Evolutionary conservation across 306 rosid genomes (phyloP).

Genomic region (Vigna reflexopilosa): DNA sequence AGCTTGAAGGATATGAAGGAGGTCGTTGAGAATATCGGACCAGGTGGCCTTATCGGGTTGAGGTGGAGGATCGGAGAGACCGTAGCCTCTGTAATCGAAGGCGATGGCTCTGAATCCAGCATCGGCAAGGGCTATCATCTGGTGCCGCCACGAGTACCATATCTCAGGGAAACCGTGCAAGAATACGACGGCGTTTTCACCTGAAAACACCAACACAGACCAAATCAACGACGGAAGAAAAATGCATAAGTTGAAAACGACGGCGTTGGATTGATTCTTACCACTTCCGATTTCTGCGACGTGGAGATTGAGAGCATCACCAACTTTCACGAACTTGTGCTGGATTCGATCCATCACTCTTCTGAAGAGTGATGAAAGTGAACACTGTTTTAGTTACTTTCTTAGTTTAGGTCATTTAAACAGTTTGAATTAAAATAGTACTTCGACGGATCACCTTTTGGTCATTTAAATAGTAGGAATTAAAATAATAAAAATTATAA

Average conservation of each 20-base stretch:
- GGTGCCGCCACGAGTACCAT: conserved; percentile 97
- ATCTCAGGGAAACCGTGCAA: conserved; percentile 89
- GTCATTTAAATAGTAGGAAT: no score
- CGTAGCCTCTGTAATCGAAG: conserved; percentile 75
- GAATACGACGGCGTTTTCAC: conserved; percentile 68
- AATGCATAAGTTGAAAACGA: not conserved
- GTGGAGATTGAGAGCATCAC: conserved; percentile 65
- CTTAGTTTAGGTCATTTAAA: no score
- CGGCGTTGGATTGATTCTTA: conserved; percentile 13
- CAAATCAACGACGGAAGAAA: not conserved
- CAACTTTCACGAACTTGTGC: conserved; percentile 63
- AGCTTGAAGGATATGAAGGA: conserved; percentile 64
- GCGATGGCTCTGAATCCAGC: conserved; percentile 81
- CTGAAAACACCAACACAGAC: conserved; percentile 38
- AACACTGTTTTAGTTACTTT: no score
- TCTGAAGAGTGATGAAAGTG: no score
- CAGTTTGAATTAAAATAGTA: no score
- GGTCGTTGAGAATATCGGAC: conserved; percentile 54
- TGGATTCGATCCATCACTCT: conserved; percentile 54
- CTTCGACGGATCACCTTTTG: no score
- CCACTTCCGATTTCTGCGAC: conserved; percentile 74
- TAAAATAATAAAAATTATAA: no score
- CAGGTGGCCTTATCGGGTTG: conserved; percentile 54
- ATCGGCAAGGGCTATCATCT: conserved; percentile 68
- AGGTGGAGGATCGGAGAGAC: conserved; percentile 69